Conservation (phyloP, 2,329 filamentous ascomycete genomes). For the Aureobasidium sp. region DNA sequence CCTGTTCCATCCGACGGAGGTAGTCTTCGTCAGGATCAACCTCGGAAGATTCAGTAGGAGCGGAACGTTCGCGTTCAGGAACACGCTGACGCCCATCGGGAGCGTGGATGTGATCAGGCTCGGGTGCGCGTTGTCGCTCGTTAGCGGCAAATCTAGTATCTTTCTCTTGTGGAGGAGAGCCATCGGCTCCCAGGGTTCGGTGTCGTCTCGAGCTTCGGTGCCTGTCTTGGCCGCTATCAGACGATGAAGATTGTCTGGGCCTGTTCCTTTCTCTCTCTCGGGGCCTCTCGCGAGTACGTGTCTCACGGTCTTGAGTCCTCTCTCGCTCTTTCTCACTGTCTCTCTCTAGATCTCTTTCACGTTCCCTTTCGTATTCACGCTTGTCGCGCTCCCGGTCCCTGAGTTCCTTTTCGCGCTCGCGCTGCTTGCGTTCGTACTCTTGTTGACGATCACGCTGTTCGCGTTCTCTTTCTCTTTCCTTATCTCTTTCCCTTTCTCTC, state of each 20-base stretch:
- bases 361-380: slow-evolving; percentile 30
- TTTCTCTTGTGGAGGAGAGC: slow-evolving; percentile 16
- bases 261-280: slow-evolving; percentile 28
- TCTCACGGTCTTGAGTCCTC: slow-evolving; percentile 13
- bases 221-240: slow-evolving; percentile 20
- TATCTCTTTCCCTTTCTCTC: slow-evolving; percentile 22
- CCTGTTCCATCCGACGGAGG: slow-evolving; percentile 51
- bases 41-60: slow-evolving; percentile 28
- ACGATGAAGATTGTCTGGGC: slow-evolving; percentile 24
- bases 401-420: slow-evolving; percentile 20
- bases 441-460: slow-evolving; percentile 22
- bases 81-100: neutral
- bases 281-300: slow-evolving; percentile 31
- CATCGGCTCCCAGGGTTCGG: slow-evolving; percentile 4
- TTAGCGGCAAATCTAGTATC: slow-evolving; percentile 18
- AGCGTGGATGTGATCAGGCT: slow-evolving; percentile 14
- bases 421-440: slow-evolving; percentile 17
- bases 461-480: slow-evolving; percentile 25
- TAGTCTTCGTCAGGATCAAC: slow-evolving; percentile 58
- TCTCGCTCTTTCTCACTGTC: slow-evolving; percentile 30
- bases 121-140: slow-evolving; percentile 21
- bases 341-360: slow-evolving; percentile 27
- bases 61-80: slow-evolving; percentile 28
- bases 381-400: slow-evolving; percentile 13
- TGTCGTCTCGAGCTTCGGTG: slow-evolving; percentile 23